These are phyloP conservation scores for Ophiocordyceps camponoti-saundersi DNA, from an alignment of 2,329 filamentous ascomycete species.

Conservation along the genomic window DNA sequence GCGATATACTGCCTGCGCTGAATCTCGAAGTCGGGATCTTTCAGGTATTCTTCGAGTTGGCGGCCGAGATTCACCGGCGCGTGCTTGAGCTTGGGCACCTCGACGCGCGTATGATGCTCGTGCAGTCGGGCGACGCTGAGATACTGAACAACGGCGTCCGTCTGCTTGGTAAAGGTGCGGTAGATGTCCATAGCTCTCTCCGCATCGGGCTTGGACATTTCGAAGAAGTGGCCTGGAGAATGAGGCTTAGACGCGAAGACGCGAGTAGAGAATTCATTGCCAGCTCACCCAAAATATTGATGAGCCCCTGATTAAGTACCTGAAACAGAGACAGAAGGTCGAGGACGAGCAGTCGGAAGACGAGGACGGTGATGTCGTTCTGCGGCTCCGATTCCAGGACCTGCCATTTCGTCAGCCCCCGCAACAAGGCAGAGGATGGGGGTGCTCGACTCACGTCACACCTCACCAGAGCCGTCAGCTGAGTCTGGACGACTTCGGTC, in stretches of 20 bases:
- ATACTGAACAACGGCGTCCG: conserved; percentile 82
- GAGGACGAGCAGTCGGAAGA: conserved; percentile 79
- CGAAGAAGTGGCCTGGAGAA: conserved; percentile 76
- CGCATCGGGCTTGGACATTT: conserved; percentile 90
- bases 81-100: conserved; percentile 94
- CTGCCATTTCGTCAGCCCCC: conserved; percentile 21
- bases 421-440: background rate
- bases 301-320: conserved; percentile 90
- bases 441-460: conserved; percentile 54
- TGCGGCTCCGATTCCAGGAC: conserved; percentile 77
- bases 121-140: conserved; percentile 75
- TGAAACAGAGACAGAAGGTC: conserved; percentile 85
- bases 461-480: conserved; percentile 70
- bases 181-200: conserved; percentile 86
- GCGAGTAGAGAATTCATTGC: conserved; percentile 1
- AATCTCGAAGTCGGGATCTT: conserved; percentile 87
- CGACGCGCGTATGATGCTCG: conserved; percentile 78
- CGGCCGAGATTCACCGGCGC: conserved; percentile 81
- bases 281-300: conserved; percentile 74
- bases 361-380: conserved; percentile 91
- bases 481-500: conserved; percentile 77
- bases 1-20: conserved; percentile 84
- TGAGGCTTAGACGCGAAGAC: conserved; percentile 4
- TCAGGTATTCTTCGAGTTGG: conserved; percentile 84
- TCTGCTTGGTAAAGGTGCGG: conserved; percentile 79